These are phyloP conservation scores for Crithidia expoeki DNA, from an alignment of 208 protist genomes.

Conservation along the genomic window DNA sequence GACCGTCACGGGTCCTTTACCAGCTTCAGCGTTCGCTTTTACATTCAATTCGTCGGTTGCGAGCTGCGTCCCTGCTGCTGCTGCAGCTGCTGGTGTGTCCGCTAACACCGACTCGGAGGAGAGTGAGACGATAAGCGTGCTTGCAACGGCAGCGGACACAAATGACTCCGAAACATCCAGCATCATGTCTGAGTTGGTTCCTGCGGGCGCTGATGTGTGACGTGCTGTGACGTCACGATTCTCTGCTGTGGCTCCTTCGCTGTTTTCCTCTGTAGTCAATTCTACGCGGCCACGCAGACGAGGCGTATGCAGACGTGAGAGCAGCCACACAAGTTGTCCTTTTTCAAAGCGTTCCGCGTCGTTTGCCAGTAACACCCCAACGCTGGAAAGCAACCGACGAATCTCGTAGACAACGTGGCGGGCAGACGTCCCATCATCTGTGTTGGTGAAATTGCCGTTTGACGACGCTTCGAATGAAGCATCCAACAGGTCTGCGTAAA, in stretches of 20 bases:
- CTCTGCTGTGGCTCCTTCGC: background rate
- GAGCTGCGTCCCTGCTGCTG: background rate
- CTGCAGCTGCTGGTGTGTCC: background rate
- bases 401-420: constrained; percentile 6
- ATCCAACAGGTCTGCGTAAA: constrained; percentile 3
- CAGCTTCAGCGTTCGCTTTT: background rate
- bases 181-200: background rate
- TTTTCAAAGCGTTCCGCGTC: constrained; percentile 26
- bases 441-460: background rate
- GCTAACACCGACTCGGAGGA: constrained; percentile 4
- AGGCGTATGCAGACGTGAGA: constrained; percentile 31
- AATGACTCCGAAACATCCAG: constrained; percentile 26
- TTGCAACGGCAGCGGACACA: constrained; percentile 26
- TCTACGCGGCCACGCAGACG: background rate
- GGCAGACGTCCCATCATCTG: background rate
- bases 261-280: background rate
- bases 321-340: constrained; percentile 22
- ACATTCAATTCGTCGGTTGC: background rate
- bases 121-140: constrained; percentile 4
- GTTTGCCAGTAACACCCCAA: constrained; percentile 32
- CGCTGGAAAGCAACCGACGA: constrained; percentile 29
- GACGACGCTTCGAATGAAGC: background rate
- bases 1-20: constrained; percentile 16
- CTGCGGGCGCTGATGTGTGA: background rate
- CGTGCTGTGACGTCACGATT: background rate